phyloP scores from a whole-genome alignment of 1,284 basidiomycete species.

The Chondrostereum purpureum region DNA sequence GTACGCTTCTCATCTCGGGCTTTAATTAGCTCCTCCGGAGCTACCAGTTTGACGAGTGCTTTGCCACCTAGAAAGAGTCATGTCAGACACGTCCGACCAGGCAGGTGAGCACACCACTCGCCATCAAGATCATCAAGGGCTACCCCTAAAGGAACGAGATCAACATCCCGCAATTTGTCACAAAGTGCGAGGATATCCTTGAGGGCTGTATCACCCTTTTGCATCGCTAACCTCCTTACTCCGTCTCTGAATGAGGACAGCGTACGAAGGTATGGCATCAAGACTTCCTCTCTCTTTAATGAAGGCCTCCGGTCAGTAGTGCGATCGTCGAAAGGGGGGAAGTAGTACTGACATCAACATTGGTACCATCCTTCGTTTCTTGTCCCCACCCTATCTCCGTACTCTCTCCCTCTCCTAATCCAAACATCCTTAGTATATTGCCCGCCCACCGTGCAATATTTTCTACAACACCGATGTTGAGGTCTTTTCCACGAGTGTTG shows the following conservation, averaged over 20 bases:
- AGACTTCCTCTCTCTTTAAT: constrained; percentile 70
- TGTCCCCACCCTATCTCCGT: constrained; percentile 71
- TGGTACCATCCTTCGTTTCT: constrained; percentile 35
- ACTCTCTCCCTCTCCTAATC: constrained; percentile 78
- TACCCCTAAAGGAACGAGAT: constrained; percentile 89
- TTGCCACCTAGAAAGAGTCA: constrained; percentile 63
- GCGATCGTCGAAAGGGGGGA: constrained; percentile 9
- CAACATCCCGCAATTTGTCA: constrained; percentile 86
- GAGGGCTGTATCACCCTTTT: constrained; percentile 54
- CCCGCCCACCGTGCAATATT: constrained; percentile 82
- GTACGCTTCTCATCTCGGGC: constrained; percentile 89
- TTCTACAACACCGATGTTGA: constrained; percentile 71
- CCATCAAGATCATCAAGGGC: constrained; percentile 97
- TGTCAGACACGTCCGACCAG: constrained; percentile 7
- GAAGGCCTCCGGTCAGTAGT: constrained; percentile 9
- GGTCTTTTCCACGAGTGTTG: constrained; percentile 46
- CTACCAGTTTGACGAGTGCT: constrained; percentile 90
- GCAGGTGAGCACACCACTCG: constrained; percentile 20
- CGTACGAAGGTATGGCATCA: constrained; percentile 86
- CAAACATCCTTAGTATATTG: constrained; percentile 91
- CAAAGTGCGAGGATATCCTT: constrained; percentile 80
- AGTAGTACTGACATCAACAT: constrained; percentile 46
- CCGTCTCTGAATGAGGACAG: constrained; percentile 91
- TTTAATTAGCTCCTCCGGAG: constrained; percentile 76
- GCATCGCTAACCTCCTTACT: constrained; percentile 79